Conservation (phyloP, 2,329 filamentous ascomycete genomes). For the Neonectria ditissima region DNA sequence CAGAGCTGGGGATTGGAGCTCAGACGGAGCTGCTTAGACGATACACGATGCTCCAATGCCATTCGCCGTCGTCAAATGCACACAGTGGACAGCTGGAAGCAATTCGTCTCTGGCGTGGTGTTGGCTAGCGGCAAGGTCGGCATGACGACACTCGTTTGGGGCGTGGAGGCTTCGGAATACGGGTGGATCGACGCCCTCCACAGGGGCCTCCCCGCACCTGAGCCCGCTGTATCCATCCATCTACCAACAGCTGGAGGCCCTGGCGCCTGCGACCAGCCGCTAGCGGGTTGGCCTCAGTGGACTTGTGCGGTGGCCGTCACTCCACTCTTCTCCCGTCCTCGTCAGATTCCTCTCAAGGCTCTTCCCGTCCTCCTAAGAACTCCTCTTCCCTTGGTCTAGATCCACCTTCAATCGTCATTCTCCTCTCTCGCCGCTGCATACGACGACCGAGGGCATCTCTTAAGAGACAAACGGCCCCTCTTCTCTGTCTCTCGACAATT, state of each 20-base stretch:
- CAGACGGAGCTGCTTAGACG: background rate
- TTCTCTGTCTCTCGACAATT: conserved; percentile 5
- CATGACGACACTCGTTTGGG: conserved; percentile 6
- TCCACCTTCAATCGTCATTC: conserved; percentile 14
- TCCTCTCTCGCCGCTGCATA: conserved; percentile 3
- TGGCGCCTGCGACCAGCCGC: conserved; percentile 28
- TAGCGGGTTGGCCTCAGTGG: conserved; percentile 26
- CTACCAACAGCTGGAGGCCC: no score
- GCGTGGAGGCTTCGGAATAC: conserved; percentile 25
- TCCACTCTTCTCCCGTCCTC: background rate
- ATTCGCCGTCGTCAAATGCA: background rate
- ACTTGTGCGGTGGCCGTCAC: conserved; percentile 14
- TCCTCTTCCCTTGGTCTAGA: background rate
- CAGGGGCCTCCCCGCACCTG: conserved; percentile 38
- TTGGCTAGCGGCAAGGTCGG: background rate
- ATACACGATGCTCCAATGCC: background rate
- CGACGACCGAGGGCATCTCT: conserved; percentile 8
- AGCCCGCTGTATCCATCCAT: conserved; percentile 26
- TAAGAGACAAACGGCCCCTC: conserved; percentile 1
- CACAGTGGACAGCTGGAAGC: background rate
- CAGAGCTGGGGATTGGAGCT: background rate
- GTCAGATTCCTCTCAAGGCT: background rate
- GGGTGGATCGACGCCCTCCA: conserved; percentile 27
- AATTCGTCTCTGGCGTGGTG: background rate
- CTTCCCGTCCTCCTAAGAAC: background rate